These are phyloP conservation scores for Trametes pubescens DNA, from an alignment of 1,284 basidiomycete genomes.

Conservation along the genomic window DNA sequence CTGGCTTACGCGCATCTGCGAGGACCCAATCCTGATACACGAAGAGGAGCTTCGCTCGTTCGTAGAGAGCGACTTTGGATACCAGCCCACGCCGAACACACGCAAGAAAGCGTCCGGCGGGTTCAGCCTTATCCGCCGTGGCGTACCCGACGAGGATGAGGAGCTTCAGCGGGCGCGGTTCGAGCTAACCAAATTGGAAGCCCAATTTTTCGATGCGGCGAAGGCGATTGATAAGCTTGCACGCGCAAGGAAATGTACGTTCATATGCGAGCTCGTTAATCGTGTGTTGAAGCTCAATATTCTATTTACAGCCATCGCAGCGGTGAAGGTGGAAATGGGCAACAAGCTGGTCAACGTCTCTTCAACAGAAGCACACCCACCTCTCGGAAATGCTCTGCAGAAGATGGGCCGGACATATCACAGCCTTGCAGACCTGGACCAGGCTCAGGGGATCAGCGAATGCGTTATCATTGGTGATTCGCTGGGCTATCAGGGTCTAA, in stretches of 20 bases:
- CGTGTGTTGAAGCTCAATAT: not conserved
- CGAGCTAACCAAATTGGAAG: constrained; percentile 89
- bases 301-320: constrained; percentile 67
- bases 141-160: constrained; percentile 85
- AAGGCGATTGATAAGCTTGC: constrained; percentile 88
- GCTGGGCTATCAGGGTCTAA: constrained; percentile 92
- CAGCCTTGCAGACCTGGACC: constrained; percentile 83
- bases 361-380: constrained; percentile 85
- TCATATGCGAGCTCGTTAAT: not conserved
- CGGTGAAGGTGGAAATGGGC: constrained; percentile 85
- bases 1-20: constrained; percentile 90
- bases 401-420: constrained; percentile 90
- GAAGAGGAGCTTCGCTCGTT: constrained; percentile 94
- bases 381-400: constrained; percentile 79
- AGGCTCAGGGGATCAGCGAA: constrained; percentile 89
- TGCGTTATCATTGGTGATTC: constrained; percentile 93
- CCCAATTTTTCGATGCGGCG: constrained; percentile 88
- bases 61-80: constrained; percentile 95
- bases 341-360: constrained; percentile 89
- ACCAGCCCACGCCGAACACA: constrained; percentile 81
- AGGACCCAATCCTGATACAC: constrained; percentile 83
- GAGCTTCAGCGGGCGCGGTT: constrained; percentile 88
- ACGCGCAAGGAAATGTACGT: constrained; percentile 77
- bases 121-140: constrained; percentile 73
- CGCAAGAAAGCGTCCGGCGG: constrained; percentile 73